Evolutionary conservation across 169 alveolate genomes (phyloP).

Genomic region (Cryptosporidium tyzzeri): DNA sequence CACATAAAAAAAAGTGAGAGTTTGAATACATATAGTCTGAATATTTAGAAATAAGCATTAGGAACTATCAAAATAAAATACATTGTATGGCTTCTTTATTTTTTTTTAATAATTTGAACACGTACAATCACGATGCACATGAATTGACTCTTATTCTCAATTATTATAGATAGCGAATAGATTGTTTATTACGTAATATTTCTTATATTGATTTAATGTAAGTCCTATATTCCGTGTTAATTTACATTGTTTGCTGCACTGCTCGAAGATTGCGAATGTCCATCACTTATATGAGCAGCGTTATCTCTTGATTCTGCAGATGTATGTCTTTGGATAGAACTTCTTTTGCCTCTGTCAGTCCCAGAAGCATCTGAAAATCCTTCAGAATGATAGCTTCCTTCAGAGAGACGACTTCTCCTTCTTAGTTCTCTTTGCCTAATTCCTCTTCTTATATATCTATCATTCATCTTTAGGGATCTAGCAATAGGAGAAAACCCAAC

Average conservation of each 20-base stretch:
- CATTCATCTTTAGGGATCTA: constrained; percentile 79
- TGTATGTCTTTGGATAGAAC: constrained; percentile 23
- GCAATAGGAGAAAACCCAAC: constrained; percentile 80
- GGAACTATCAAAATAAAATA: constrained; percentile 27
- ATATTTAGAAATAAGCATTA: constrained; percentile 29
- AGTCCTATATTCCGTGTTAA: not conserved
- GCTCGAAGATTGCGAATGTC: constrained; percentile 21
- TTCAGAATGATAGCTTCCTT: constrained; percentile 59
- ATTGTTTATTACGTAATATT: not conserved
- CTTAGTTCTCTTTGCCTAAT: constrained; percentile 77
- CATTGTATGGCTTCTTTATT: not conserved
- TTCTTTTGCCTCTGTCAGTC: constrained; percentile 55
- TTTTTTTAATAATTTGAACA: not conserved
- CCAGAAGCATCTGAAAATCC: constrained; percentile 68
- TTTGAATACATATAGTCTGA: not conserved
- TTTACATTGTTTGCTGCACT: constrained; percentile 50
- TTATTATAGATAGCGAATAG: not conserved
- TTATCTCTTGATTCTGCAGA: constrained; percentile 40
- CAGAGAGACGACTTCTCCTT: constrained; percentile 73
- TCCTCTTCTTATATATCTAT: constrained; percentile 80
- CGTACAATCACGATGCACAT: not conserved
- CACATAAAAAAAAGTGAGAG: not conserved
- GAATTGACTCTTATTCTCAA: not conserved
- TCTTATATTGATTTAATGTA: not conserved
- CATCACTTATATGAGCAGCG: not conserved